phyloP scores from a whole-genome alignment of 192 early-diverging fungal species.

The Backusella circina region DNA sequence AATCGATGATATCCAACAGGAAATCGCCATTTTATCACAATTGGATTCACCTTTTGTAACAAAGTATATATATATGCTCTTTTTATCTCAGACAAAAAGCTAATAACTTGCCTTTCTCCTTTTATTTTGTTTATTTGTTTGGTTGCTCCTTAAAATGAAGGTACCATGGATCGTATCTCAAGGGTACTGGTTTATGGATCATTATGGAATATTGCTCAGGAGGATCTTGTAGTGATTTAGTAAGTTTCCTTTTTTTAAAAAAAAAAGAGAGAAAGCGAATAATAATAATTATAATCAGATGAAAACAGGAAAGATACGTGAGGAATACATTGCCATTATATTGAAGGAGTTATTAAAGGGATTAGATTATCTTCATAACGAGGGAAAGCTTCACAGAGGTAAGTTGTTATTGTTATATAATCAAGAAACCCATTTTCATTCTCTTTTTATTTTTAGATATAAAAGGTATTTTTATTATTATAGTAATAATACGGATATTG shows the following conservation, averaged over 20 bases:
- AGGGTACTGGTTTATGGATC: slow-evolving; percentile 90
- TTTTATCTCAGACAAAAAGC: neutral
- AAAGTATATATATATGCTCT: slow-evolving; percentile 34
- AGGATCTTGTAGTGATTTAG: slow-evolving; percentile 91
- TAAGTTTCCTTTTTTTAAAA: slow-evolving; percentile 37
- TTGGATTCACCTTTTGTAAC: slow-evolving; percentile 86
- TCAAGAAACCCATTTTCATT: neutral
- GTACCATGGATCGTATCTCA: slow-evolving; percentile 91
- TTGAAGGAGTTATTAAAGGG: slow-evolving; percentile 84
- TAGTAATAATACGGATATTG: neutral
- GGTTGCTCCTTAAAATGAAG: slow-evolving; percentile 28
- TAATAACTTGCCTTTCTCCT: neutral
- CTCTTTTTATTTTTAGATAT: slow-evolving; percentile 68
- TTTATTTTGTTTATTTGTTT: slow-evolving; percentile 1
- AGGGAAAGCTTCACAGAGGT: slow-evolving; percentile 85
- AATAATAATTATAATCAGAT: slow-evolving; percentile 56
- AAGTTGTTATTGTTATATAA: slow-evolving; percentile 5
- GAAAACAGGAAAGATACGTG: slow-evolving; percentile 79
- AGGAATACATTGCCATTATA: slow-evolving; percentile 92
- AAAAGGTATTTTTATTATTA: slow-evolving; percentile 56
- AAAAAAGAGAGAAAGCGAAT: neutral
- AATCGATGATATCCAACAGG: slow-evolving; percentile 98
- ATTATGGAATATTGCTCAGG: slow-evolving; percentile 98
- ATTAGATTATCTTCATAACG: slow-evolving; percentile 88
- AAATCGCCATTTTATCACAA: slow-evolving; percentile 94